These are phyloP conservation scores for Phlyctochytrium bullatum DNA, from an alignment of 192 early-diverging fungal genomes.

Conservation along the genomic window DNA sequence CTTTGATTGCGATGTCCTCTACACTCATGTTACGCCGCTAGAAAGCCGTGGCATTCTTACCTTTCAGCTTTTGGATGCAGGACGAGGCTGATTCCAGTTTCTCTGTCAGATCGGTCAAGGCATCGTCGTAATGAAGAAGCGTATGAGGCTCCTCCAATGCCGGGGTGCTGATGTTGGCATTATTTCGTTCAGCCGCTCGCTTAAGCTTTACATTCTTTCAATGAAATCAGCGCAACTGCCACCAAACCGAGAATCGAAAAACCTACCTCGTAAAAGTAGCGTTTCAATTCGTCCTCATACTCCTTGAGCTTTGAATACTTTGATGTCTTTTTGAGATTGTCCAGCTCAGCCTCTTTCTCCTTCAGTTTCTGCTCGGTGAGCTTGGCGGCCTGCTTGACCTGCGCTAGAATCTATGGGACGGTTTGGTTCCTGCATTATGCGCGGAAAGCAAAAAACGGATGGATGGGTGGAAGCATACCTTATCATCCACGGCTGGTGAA, in stretches of 20 bases:
- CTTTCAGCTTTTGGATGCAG: not conserved
- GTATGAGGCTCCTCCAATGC: constrained; percentile 21
- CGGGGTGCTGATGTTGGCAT: constrained; percentile 22
- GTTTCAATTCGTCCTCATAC: constrained; percentile 25
- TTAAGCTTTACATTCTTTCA: constrained; percentile 13
- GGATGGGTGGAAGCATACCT: too few species aligned
- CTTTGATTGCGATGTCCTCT: too few species aligned
- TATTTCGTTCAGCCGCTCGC: constrained; percentile 18
- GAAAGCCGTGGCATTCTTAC: too few species aligned
- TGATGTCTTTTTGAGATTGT: constrained; percentile 22
- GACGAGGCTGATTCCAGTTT: constrained; percentile 6
- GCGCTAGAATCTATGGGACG: too few species aligned
- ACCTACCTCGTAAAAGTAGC: constrained; percentile 25
- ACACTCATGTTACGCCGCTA: too few species aligned
- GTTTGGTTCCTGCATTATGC: too few species aligned
- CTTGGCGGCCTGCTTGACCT: too few species aligned
- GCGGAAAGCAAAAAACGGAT: too few species aligned
- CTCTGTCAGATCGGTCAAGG: constrained; percentile 16
- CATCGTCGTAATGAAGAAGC: constrained; percentile 25
- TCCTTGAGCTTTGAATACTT: constrained; percentile 24
- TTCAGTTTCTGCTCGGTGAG: constrained; percentile 19
- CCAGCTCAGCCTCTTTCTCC: constrained; percentile 21
- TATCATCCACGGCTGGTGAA: not conserved
- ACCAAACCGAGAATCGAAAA: not conserved
- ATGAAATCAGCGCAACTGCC: not conserved